Base-by-base conservation (phyloP, 805 yeast species). In the Grigorovia yakushimaensis region DNA sequence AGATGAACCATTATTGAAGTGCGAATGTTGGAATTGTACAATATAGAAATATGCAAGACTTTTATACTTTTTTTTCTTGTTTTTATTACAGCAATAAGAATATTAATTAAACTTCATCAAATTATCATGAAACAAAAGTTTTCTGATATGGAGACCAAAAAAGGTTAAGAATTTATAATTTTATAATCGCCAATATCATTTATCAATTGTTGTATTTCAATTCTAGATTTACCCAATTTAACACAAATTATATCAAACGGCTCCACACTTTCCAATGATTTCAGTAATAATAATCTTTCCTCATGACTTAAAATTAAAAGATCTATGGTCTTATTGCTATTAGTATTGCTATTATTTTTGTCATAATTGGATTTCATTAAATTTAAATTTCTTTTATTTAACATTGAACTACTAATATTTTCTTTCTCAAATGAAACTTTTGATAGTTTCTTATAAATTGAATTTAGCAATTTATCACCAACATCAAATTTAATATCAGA, bases 211-310 rank as follows among this genome's bases (percentile, higher is more conserved):
- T 80, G 83, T 1, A 84, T 76, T 24, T 81, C 82, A 19, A 60
- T 61, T 42, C 78, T 68, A 9, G 84, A 73, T 56, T 73, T 72
- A 42, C 73, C 76, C 55, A 86, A 66, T 49, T 79, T 83, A 0
- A 91, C 85, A 57, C 91, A 82, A 2, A 87, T 80, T 4, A 76
- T 70, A 56, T 83, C 91, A 52, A 81, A 70, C 51, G 73, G 75
- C 45, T 76, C 81, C 21, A 72, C 72, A 19, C 76, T 74, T 48
- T 72, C 72, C 24, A 82, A 54, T 13, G 77, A 63, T 50, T 71
- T 72, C 2, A 77, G 50, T 42, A 79, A 55, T 11, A 61, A 61
- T 4, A 52, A 41, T 47, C 59, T 64, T 41, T 56, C 57, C 17
- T 46, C 38, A 7, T 44, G 18, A 11, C 30, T 41, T 35, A 52